Base-by-base conservation (phyloP, 2,329 filamentous ascomycete species). In the Neofusicoccum parvum region DNA sequence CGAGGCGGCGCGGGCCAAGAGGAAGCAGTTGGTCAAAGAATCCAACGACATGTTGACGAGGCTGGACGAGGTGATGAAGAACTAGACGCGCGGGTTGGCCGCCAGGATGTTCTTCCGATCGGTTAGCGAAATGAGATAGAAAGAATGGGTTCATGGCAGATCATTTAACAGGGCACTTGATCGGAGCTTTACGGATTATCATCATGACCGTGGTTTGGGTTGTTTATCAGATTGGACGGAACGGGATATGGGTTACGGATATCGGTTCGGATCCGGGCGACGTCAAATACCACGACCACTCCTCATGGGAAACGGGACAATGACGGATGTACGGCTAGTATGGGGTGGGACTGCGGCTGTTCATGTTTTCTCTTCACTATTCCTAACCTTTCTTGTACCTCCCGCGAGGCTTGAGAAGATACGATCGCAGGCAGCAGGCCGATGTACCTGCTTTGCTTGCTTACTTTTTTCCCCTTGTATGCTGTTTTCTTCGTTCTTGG, bases 21-120 rank as follows among this genome's bases (percentile, higher is more conserved):
- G 92, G 72, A 94, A 91, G 80, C 89, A 88, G 66, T 77, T 94
- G 59, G 90, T 94, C n/a, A 86, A 82, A 71, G 84, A 90, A 68
- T 88, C 90, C 3, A 90, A 94, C 75, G 84, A 81, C 11, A 80
- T 90, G 49, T 76, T 95, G 69, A 88, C 84, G 72, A 81, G 82
- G 34, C 74, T 94, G 66, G 92, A 95, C 73, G 81, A 82, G 64
- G 65, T 58, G 11, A 36, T 51, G 36, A 60, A 53, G 54, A 17
- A 23, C 3, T 64, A 51, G 48, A 36, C 32, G 15, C 17, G 54
- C 3, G 9, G 3, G 23, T 5, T 7, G n/a, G 17, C 23, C 17
- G 15, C 20, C 39, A 27, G 15, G 43, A 34, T 34, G 17, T 17
- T 32, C 11, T 60, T 10, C 11, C 15, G 43, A 46, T 23, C 14